Conservation (phyloP, 192 early-diverging fungal genomes). For the Entomortierella chlamydospora region DNA sequence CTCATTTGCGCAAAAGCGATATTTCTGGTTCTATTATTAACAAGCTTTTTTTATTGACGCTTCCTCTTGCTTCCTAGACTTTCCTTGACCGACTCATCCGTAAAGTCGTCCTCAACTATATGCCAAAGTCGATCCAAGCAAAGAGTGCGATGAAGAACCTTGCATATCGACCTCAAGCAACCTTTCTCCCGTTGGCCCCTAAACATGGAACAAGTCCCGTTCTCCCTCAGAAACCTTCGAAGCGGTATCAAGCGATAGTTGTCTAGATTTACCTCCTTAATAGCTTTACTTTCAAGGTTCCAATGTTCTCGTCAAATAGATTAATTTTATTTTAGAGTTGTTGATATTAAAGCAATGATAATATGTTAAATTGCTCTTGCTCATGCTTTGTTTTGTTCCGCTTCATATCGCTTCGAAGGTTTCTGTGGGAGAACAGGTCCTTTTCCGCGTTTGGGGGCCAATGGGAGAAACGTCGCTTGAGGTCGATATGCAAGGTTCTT, state of each 20-base stretch:
- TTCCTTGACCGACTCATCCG: background rate
- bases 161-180: background rate
- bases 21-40: background rate
- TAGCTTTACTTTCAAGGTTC: too few relatives aligned
- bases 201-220: slow-evolving; percentile 6
- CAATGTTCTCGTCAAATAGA: too few relatives aligned
- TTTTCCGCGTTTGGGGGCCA: slow-evolving; percentile 9
- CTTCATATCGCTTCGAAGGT: slow-evolving; percentile 13
- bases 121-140: slow-evolving; percentile 6
- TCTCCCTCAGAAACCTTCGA: slow-evolving; percentile 14
- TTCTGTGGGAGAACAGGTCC: slow-evolving; percentile 4
- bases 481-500: background rate
- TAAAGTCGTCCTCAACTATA: background rate
- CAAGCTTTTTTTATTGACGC: background rate
- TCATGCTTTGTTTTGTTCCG: too few relatives aligned
- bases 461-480: background rate
- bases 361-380: too few relatives aligned
- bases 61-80: background rate
- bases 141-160: slow-evolving; percentile 1
- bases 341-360: too few relatives aligned
- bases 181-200: slow-evolving; percentile 1
- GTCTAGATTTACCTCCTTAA: too few relatives aligned
- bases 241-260: slow-evolving; percentile 10
- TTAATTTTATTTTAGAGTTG: too few relatives aligned
- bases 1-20: background rate